Base-by-base conservation (phyloP, 805 yeast genomes). In the Kuraishia floccosa region DNA sequence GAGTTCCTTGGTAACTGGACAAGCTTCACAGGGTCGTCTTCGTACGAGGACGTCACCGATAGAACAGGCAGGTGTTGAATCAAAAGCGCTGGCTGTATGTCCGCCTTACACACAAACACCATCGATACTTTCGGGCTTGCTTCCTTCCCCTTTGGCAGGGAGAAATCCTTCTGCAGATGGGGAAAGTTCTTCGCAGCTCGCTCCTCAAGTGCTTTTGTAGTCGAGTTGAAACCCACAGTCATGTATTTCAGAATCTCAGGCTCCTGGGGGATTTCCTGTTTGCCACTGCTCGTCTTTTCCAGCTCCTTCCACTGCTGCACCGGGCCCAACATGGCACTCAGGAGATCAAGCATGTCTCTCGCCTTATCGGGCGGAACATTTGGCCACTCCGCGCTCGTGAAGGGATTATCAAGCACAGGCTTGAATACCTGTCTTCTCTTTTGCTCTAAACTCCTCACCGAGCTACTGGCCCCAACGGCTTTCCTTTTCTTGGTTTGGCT, bases 381-480 rank as follows among this genome's bases (percentile, higher is more conserved):
- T 3, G 70, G 68, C 70, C 70, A 65, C 15, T 33, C 25, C 8
- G 34, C 57, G 30, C 62, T 63, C 1, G 79, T 66, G 42, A 58
- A 76, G 3, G 86, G 84, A 37, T 72, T 73, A 18, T 75, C 76
- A 14, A 78, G 53, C 2, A 78, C 54, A 0, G 86, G 83, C 47
- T 71, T 76, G 50, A 71, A 72, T 6, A 76, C 72, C 38, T 72
- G 76, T 37, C 65, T 60, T 32, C 68, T 56, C 44, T 62, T 65
- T 38, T 56, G 54, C 30, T 74, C 79, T 2, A 62, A 36, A 15
- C 62, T 65, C 38, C 66, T 72, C 10, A 75, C 33, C 0, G 78
- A 69, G 18, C 16, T 27, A 11, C 28, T 17, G 6, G 28, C 19
- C 3, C 28, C 12, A 11, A 10, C 24, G 8, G 8, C 6, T 7